A percentile compares a stretch with the other conserved stretches of the same genome.
These are phyloP conservation scores for Colletotrichum sp. DNA, from an alignment of 2,329 filamentous ascomycete species.

Conservation along the genomic window DNA sequence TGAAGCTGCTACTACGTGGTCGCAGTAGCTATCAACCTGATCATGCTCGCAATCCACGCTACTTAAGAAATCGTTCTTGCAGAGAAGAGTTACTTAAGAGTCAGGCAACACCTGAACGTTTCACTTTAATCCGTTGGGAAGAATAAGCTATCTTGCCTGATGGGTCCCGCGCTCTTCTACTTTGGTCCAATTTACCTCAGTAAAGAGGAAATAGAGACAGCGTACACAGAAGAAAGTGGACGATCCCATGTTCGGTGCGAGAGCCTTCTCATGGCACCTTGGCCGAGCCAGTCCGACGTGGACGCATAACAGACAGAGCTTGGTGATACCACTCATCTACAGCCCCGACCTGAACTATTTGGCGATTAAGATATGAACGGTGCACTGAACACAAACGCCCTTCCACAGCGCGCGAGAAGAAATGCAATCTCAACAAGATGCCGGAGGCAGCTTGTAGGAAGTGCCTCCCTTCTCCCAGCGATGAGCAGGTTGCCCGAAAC, in stretches of 20 bases:
- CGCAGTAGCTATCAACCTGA: neutral
- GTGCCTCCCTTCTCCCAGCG: neutral
- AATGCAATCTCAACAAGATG: neutral
- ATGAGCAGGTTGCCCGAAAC: neutral
- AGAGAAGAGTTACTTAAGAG: neutral
- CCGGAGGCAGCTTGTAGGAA: neutral
- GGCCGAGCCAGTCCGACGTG: neutral
- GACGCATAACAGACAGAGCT: neutral
- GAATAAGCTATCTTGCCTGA: neutral
- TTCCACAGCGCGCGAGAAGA: neutral
- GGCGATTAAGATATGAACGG: rapidly evolving
- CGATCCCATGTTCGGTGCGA: neutral
- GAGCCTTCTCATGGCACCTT: neutral
- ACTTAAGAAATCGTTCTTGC: neutral
- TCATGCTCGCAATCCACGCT: neutral
- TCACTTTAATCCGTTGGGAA: neutral
- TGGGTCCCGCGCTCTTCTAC: neutral
- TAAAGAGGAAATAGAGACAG: neutral
- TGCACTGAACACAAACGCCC: neutral
- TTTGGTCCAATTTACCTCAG: neutral
- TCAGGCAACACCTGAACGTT: neutral
- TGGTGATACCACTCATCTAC: neutral
- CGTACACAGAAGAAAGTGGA: neutral
- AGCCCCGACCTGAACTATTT: neutral
- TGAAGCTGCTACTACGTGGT: neutral